Conservation (phyloP, 1,139 yeast species). For the Geotrichum bryndzae region DNA sequence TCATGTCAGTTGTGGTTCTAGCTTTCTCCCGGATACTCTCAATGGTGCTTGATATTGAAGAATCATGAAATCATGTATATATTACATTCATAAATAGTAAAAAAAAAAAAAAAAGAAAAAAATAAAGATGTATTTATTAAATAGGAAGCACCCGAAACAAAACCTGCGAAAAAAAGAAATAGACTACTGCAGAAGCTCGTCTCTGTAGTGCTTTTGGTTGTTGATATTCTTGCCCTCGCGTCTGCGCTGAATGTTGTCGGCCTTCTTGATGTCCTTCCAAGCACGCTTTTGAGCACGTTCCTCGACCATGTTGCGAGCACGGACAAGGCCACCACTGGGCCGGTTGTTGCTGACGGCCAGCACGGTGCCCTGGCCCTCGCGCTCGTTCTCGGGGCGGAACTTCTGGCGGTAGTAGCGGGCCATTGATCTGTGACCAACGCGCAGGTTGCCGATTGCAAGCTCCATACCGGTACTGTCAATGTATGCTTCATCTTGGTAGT, state of each 20-base stretch:
- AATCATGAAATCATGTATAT: neutral
- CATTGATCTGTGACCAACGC: slow-evolving; percentile 84
- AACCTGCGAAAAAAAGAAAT: neutral
- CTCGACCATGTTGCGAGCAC: slow-evolving; percentile 38
- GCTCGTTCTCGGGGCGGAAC: slow-evolving; percentile 65
- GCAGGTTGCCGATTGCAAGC: slow-evolving; percentile 78
- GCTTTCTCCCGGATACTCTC: too few species aligned
- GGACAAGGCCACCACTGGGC: slow-evolving; percentile 47
- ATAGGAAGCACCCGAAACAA: neutral
- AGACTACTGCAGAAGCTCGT: slow-evolving; percentile 68
- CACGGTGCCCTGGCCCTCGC: slow-evolving; percentile 91
- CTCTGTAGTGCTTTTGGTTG: slow-evolving; percentile 87
- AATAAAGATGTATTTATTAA: neutral
- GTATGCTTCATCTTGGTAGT: slow-evolving; percentile 39
- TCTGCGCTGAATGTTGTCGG: slow-evolving; percentile 66
- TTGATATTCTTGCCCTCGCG: slow-evolving; percentile 76
- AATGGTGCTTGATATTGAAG: neutral
- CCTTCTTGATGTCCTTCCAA: slow-evolving; percentile 67
- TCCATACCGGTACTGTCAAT: slow-evolving; percentile 63
- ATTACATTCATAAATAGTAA: neutral
- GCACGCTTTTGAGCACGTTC: slow-evolving; percentile 62
- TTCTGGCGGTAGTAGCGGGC: slow-evolving; percentile 83
- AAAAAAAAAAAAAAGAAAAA: neutral
- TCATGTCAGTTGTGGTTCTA: too few species aligned
- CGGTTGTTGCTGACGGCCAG: slow-evolving; percentile 81